Evolutionary conservation across 306 rosid species (phyloP).

Genomic region (Cicer arietinum): DNA sequence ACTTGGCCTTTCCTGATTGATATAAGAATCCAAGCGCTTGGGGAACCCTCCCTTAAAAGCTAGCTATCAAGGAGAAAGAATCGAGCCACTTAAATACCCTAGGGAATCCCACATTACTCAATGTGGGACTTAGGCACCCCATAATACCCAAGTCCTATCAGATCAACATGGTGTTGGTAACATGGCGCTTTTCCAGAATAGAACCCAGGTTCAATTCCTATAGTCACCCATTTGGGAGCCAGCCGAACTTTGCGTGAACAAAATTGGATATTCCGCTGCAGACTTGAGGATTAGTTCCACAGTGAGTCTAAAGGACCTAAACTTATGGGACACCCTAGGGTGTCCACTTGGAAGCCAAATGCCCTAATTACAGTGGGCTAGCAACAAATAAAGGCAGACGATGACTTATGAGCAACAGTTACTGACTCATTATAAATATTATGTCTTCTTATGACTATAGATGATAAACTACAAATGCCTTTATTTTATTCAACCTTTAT

Average conservation of each 20-base stretch:
- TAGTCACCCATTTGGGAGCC: neutral
- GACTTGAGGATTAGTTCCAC: neutral
- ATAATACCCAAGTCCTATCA: neutral
- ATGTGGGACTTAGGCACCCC: neutral
- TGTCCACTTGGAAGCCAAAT: neutral
- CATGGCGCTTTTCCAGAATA: neutral
- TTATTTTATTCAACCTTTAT: conserved; percentile 23
- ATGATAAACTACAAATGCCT: conserved; percentile 38
- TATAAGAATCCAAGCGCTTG: neutral
- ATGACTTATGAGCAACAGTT: neutral
- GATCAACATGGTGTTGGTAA: neutral
- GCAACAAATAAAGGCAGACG: neutral
- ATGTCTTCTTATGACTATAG: conserved; percentile 37
- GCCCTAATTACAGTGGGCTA: neutral
- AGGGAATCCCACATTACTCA: neutral
- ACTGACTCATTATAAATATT: conserved; percentile 11
- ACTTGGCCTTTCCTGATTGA: neutral
- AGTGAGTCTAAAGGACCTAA: neutral
- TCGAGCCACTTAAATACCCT: neutral
- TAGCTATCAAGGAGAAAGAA: neutral
- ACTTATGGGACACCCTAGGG: neutral
- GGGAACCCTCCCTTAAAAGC: neutral
- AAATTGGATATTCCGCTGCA: neutral
- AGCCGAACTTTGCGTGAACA: neutral
- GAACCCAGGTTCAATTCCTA: neutral